A percentile compares a stretch with the other conserved stretches of the same genome.
These are phyloP conservation scores for Paecilomyces sp. DNA, from an alignment of 2,329 filamentous ascomycete genomes.

Conservation along the genomic window DNA sequence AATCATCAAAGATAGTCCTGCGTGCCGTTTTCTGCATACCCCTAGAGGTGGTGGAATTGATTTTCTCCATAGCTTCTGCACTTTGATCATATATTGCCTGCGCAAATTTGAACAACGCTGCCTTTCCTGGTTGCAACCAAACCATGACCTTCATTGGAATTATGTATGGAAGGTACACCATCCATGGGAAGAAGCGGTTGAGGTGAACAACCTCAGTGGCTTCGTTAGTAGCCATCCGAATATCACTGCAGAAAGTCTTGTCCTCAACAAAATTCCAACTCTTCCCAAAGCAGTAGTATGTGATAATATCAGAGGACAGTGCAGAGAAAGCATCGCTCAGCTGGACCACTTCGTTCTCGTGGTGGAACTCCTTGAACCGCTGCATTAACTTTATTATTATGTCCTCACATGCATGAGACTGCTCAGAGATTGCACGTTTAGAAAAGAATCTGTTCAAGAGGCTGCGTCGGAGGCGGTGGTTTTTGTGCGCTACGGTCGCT, in stretches of 20 bases:
- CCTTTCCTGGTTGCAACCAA: conserved; percentile 4
- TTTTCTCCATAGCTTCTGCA: not conserved
- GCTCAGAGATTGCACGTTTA: conserved; percentile 24
- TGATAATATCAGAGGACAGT: conserved; percentile 29
- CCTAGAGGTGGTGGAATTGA: not conserved
- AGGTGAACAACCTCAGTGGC: not conserved
- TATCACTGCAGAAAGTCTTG: conserved; percentile 15
- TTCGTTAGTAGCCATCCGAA: conserved; percentile 9
- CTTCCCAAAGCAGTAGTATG: conserved; percentile 22
- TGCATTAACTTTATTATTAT: conserved; percentile 12
- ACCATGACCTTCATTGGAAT: conserved; percentile 8
- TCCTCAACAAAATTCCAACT: conserved; percentile 16
- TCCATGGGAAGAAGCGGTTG: conserved; percentile 9
- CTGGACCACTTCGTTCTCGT: conserved; percentile 4
- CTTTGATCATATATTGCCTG: not conserved
- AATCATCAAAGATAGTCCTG: conserved; percentile 11
- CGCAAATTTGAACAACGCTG: conserved; percentile 9
- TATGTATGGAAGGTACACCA: conserved; percentile 3
- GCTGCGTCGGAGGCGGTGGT: conserved; percentile 35
- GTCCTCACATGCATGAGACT: conserved; percentile 28
- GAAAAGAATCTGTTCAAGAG: conserved; percentile 41
- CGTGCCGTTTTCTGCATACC: not conserved
- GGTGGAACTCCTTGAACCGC: conserved; percentile 9
- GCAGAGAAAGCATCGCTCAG: conserved; percentile 14
- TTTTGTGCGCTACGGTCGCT: conserved; percentile 31